Conservation (phyloP, 1,139 yeast species). For the Candida frijolesensis region DNA sequence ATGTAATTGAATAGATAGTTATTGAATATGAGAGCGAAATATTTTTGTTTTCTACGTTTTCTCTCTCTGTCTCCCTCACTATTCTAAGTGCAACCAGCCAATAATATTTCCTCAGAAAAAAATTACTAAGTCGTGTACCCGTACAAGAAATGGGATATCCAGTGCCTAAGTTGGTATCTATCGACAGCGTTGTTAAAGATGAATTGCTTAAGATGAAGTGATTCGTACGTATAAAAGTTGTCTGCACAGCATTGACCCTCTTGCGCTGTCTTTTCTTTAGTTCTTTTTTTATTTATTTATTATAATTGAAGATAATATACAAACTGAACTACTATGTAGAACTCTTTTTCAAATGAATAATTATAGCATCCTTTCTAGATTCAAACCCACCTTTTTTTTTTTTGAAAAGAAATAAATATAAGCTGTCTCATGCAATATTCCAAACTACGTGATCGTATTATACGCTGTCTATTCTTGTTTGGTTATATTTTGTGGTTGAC, state of each 20-base stretch:
- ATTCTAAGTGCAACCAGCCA: conserved; percentile 19
- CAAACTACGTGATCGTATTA: background rate
- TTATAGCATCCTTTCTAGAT: background rate
- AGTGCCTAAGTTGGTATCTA: too few species aligned
- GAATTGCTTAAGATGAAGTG: background rate
- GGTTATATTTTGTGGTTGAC: conserved; percentile 35
- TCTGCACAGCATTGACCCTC: background rate
- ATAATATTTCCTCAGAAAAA: conserved; percentile 23
- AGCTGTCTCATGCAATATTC: background rate
- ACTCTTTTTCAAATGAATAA: background rate
- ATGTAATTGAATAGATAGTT: background rate
- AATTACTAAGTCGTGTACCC: conserved; percentile 8
- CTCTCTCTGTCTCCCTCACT: conserved; percentile 2
- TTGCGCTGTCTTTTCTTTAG: background rate
- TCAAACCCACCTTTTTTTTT: background rate
- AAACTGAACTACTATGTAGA: conserved; percentile 1
- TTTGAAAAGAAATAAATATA: background rate
- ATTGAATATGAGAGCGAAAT: background rate
- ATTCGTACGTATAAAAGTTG: background rate
- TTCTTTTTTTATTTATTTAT: background rate
- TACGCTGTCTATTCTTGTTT: conserved; percentile 2
- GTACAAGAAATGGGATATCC: background rate
- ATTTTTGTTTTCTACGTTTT: background rate
- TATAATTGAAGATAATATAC: conserved; percentile 3
- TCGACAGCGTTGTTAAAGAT: background rate